Base-by-base conservation (phyloP, 495 filamentous ascomycete genomes). In the Lasiosphaeriaceae sp. region DNA sequence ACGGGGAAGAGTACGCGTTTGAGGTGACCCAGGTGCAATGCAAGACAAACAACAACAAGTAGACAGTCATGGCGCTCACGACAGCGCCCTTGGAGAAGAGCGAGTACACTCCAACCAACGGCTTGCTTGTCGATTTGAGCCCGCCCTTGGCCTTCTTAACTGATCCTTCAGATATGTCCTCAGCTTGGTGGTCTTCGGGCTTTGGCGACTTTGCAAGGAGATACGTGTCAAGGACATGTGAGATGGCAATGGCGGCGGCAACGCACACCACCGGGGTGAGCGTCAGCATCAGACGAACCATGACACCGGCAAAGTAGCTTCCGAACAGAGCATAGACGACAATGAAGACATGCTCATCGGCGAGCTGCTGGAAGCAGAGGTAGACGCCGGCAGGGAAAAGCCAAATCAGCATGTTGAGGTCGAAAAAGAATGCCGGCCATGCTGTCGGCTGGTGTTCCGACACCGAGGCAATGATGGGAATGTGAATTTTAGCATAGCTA, bases 341-440 rank as follows among this genome's bases (percentile, higher is more conserved):
- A 62, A 99, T 85, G 65, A 99, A 99, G 35, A 99, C 95, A 60
- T 99, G 95, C 77, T 99, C 92, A 71, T 99, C 95, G 62, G 85
- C 87, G 26, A 99, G 82, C 26, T 87, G 84, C 69, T 89, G 87
- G 84, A 97, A 99, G 77, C 91, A 96, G 80, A 99, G 88, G 75
- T 96, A 99, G 53, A 99, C 90, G 73, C 95, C 95, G 20, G 94
- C 95, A 1, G 95, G 95, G 84, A 99, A 97, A 52, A 97, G 86
- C 92, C 92, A 99, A 74, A 99, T 96, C 58, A 99, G 79, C 79
- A 99, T 84, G 75, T 96, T 96, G 62, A 99, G 81, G 64, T 99
- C 95, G 71, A 99, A 99, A 77, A 97, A 99, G 83, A 97, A 99
- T 34, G 95, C 92, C 8, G 95, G 95, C 95, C 95, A 99, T n/a